Evolutionary conservation across 306 rosid species (phyloP).

Genomic region (Oemleria cerasiformis): DNA sequence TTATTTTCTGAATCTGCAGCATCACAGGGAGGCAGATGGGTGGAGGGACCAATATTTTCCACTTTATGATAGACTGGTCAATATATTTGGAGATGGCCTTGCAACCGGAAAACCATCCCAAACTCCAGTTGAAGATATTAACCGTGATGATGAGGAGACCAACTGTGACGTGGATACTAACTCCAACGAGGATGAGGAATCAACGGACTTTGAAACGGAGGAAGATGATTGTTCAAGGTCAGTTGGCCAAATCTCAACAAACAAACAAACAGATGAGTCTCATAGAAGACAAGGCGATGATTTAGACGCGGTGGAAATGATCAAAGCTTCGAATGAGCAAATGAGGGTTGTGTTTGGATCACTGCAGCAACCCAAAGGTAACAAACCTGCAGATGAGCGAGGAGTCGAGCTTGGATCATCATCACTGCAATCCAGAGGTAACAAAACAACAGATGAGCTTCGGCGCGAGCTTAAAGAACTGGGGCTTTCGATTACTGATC

Average conservation of each 20-base stretch:
- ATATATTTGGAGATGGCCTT: not conserved
- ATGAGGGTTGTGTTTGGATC: too few species aligned
- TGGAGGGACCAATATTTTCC: conserved; percentile 19
- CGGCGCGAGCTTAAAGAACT: not conserved
- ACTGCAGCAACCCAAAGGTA: not conserved
- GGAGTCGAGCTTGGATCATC: not conserved
- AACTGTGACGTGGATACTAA: not conserved
- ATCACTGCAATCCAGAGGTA: not conserved
- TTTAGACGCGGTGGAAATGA: conserved; percentile 4
- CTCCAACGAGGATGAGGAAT: not conserved
- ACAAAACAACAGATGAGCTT: conserved; percentile 1
- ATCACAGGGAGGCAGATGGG: conserved; percentile 9
- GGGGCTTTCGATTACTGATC: conserved; percentile 11
- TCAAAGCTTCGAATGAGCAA: conserved; percentile 9
- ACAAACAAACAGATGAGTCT: not conserved
- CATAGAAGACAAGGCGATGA: not conserved
- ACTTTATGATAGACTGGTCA: conserved; percentile 3
- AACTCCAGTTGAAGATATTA: not conserved
- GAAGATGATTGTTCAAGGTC: conserved; percentile 3
- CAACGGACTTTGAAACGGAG: conserved; percentile 1
- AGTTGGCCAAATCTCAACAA: conserved; percentile 7
- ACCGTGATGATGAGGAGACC: not conserved
- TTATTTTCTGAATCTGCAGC: conserved; percentile 4
- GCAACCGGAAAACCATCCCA: conserved; percentile 2
- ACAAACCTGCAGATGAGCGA: not conserved